phyloP scores from a whole-genome alignment of 1,284 basidiomycete genomes.

The Pascua guehoae region DNA sequence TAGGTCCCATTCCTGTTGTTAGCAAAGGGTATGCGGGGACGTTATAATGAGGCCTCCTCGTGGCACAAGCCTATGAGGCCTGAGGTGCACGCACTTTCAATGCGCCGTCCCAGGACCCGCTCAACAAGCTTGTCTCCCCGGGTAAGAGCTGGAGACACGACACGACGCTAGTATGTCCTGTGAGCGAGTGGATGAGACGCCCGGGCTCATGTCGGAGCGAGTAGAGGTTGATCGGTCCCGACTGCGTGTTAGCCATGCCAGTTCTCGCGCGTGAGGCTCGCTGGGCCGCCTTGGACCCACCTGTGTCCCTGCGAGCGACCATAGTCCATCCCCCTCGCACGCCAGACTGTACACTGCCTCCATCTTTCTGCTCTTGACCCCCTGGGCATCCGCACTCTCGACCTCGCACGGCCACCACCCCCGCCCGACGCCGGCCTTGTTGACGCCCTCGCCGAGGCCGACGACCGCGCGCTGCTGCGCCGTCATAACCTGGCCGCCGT shows the following conservation, averaged over 20 bases:
- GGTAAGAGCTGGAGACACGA: constrained; percentile 78
- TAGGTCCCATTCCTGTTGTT: constrained; percentile 87
- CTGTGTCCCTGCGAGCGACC: constrained; percentile 81
- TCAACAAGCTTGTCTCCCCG: constrained; percentile 79
- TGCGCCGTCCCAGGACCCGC: constrained; percentile 91
- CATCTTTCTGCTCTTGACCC: constrained; percentile 28
- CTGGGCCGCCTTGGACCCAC: too few species aligned
- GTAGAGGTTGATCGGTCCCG: constrained; percentile 82
- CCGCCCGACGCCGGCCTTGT: constrained; percentile 80
- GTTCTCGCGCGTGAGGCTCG: too few species aligned
- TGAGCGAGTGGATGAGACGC: constrained; percentile 67
- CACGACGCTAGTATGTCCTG: constrained; percentile 70
- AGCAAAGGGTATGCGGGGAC: neutral
- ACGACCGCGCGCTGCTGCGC: constrained; percentile 85
- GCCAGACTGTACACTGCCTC: constrained; percentile 81
- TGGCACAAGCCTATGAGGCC: neutral
- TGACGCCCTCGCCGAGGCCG: constrained; percentile 83
- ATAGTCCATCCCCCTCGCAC: constrained; percentile 84
- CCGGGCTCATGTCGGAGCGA: constrained; percentile 91
- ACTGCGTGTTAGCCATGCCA: constrained; percentile 15
- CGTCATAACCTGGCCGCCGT: constrained; percentile 80
- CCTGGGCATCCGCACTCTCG: constrained; percentile 17
- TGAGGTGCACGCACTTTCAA: constrained; percentile 65
- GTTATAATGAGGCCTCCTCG: too few species aligned
- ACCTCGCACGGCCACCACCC: constrained; percentile 73